Evolutionary conservation across 2,329 filamentous ascomycete genomes (phyloP), one percentile per base, ranked within the genome.

Genomic region (Penicillium paneum): DNA sequence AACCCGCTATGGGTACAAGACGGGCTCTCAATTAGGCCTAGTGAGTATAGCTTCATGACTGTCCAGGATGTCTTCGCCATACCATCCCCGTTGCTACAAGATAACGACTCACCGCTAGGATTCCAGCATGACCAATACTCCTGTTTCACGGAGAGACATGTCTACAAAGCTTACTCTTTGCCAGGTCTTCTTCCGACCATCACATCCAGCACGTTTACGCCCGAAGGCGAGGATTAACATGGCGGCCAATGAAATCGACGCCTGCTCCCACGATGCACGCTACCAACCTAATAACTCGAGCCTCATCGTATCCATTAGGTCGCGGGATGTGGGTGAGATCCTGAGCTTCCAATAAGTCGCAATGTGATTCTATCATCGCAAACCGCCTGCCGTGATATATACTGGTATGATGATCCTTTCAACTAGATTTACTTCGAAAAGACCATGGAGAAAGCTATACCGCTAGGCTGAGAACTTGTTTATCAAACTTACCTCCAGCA

Each of bases 311-410:
- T 17, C 8, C 17, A 32, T 32, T 17, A 3, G 8, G 4, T 5
- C n/a, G 12, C 28, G 32, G 12, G 2, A 10, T 21, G 10, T 21
- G 8, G 3, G 4, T 7, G 12, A 15, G 1, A 32, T 21, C 17
- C 12, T 1, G 17, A 21, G 0, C 12, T n/a, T 32, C 11, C 5
- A 3, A n/a, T 2, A n/a, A 11, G 12, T 3, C 3, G n/a, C 0
- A n/a, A 4, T 5, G 1, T 2, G 4, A 0, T 44, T 1, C 28
- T 4, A 2, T 15, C 11, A 19, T 15, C 7, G 12, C n/a, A 31
- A 12, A 21, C 7, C 10, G 8, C 8, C 8, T 6, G 2, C 21
- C 17, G 7, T 21, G 7, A 29, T 13, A 19, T 17, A 4, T 1
- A 6, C 8, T 7, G 12, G 8, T 19, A 21, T 6, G 5, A 10